Base-by-base conservation (phyloP, 2,329 filamentous ascomycete genomes). In the Aaosphaeria arxii region DNA sequence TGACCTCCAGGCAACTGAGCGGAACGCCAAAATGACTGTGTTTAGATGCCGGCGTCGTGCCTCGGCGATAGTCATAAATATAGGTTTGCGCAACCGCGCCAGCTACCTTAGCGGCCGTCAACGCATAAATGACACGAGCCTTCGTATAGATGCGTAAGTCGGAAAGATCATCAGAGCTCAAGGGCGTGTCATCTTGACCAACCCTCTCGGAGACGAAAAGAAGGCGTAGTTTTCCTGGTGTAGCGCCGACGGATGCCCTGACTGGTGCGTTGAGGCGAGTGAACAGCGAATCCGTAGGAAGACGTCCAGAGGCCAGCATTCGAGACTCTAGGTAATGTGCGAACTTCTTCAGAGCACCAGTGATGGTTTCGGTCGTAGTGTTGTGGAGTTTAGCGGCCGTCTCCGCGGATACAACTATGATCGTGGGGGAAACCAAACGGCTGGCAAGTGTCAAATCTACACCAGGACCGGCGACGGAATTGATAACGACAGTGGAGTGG, bases 81-180 rank as follows among this genome's bases (percentile, higher is more conserved):
- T 89, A 85, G 6, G 89, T 95, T 73, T 97, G 92, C 1, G 87
- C 77, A n/a, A 95, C 82, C 1, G 91, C 87, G 35, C 94, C 94
- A 2, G 91, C 92, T n/a, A 97, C 88, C 51, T 83, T 82, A 28
- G 89, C 77, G 1, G 88, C 85, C 13, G 90, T 88, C 46, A 99
- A 77, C 3, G 91, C 91, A 69, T 97, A 96, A 44, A 95, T 78
- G 48, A 96, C 78, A 44, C 90, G 83, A 1, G 90, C 86, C 30
- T 87, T 83, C 2, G 88, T 89, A 69, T 91, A 89, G 45, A 95
- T 80, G 41, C 91, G 84, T 48, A 97, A 73, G 62, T 96, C 89
- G 0, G 88, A 89, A 38, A 97, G 77, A 44, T 85, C 82, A 24
- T 80, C 71, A 3, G 87, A 84, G 38, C 81, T 87, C 9, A 97